Evolutionary conservation across 2,329 filamentous ascomycete species (phyloP).

Genomic region (Cercospora canescens): DNA sequence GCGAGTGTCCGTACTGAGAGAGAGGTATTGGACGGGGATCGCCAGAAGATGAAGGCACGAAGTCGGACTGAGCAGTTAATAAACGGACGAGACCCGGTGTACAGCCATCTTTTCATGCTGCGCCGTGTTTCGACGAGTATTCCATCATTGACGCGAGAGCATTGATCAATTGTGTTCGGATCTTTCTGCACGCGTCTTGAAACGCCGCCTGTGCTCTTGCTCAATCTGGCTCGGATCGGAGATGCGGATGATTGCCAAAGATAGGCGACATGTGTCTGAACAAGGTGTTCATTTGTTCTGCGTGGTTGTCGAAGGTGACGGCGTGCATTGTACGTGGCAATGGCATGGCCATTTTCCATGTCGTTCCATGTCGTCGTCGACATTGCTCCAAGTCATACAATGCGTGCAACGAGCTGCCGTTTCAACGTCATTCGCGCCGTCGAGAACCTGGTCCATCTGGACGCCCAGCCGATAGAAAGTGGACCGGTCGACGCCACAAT

Average conservation of each 20-base stretch:
- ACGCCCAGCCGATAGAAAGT: not conserved
- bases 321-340: not conserved
- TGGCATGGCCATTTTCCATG: not conserved
- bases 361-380: not conserved
- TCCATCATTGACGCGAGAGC: not conserved
- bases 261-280: not conserved
- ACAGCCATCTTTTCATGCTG: not conserved
- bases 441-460: conserved; percentile 1
- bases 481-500: conserved; percentile 3
- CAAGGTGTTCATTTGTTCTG: not conserved
- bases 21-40: not conserved
- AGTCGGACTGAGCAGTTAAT: not conserved
- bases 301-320: not conserved
- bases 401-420: not conserved
- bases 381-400: not conserved
- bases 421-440: conserved; percentile 7
- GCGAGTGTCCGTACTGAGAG: no score
- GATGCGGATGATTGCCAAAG: not conserved
- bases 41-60: no score
- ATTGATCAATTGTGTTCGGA: not conserved
- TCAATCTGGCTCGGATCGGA: conserved; percentile 2
- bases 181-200: not conserved
- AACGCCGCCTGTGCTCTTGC: not conserved
- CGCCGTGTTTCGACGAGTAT: not conserved
- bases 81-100: not conserved